Conservation (phyloP, 73 alveolate species). For the Loxodes magnus region DNA sequence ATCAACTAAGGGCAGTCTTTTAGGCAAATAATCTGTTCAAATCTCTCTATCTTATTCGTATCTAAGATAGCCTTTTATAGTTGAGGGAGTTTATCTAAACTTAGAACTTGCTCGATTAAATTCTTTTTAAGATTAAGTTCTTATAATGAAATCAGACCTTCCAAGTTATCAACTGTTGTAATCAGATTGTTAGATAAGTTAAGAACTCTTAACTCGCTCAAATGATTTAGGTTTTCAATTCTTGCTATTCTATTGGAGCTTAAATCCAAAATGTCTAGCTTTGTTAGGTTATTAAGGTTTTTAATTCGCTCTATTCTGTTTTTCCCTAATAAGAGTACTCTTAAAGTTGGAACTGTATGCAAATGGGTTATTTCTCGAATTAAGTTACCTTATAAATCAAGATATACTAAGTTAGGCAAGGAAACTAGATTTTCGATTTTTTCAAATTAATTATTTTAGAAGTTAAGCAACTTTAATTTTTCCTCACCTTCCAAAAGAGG, state of each 20-base stretch:
- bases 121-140: slow-evolving; percentile 71
- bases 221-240: slow-evolving; percentile 65
- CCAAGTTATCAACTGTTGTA: slow-evolving; percentile 59
- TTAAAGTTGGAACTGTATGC: slow-evolving; percentile 72
- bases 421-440: slow-evolving; percentile 82
- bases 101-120: slow-evolving; percentile 48
- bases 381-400: slow-evolving; percentile 70
- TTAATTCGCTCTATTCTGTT: slow-evolving; percentile 65
- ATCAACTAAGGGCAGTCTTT: slow-evolving; percentile 42
- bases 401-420: slow-evolving; percentile 65
- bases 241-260: slow-evolving; percentile 69
- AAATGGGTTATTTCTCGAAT: slow-evolving; percentile 66
- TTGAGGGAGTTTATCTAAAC: slow-evolving; percentile 48
- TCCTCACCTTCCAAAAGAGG: slow-evolving; percentile 95
- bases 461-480: slow-evolving; percentile 56
- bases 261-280: slow-evolving; percentile 84
- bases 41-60: slow-evolving; percentile 59
- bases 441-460: slow-evolving; percentile 63
- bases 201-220: slow-evolving; percentile 64
- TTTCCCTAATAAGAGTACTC: slow-evolving; percentile 77
- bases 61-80: slow-evolving; percentile 65
- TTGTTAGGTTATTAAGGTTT: slow-evolving; percentile 58
- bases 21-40: slow-evolving; percentile 54
- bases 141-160: slow-evolving; percentile 48
- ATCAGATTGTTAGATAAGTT: slow-evolving; percentile 78